Evolutionary conservation across 2,329 filamentous ascomycete genomes (phyloP).

Genomic region (Pseudocercospora eumusae): DNA sequence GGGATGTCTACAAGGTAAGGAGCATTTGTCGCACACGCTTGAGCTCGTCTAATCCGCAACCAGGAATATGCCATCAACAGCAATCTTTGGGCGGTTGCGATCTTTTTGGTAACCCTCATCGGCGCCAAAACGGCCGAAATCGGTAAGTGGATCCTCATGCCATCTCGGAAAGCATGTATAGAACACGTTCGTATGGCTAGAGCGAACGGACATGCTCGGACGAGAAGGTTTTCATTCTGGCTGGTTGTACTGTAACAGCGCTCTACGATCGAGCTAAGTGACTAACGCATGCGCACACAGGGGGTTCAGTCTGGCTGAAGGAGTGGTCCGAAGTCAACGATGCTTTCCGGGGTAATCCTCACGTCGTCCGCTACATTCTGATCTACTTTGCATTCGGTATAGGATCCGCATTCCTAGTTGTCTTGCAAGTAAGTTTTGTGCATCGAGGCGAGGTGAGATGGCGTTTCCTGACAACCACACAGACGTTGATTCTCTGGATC

Average conservation of each 20-base stretch:
- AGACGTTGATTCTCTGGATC: constrained; percentile 96
- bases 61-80: constrained; percentile 89
- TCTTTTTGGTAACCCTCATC: constrained; percentile 77
- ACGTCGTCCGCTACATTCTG: constrained; percentile 87
- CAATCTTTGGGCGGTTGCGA: constrained; percentile 77
- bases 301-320: constrained; percentile 89
- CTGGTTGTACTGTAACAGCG: constrained; percentile 2
- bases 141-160: constrained; percentile 52
- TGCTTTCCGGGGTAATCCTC: constrained; percentile 64
- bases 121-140: constrained; percentile 81
- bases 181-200: not conserved
- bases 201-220: constrained; percentile 30
- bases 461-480: constrained; percentile 40
- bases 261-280: constrained; percentile 15
- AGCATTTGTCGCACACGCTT: not conserved
- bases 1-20: constrained; percentile 74
- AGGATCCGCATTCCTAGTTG: constrained; percentile 79
- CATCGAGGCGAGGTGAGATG: constrained; percentile 6
- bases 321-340: constrained; percentile 84
- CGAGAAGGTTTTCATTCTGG: constrained; percentile 15
- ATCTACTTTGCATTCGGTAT: constrained; percentile 95
- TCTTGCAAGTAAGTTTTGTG: constrained; percentile 61
- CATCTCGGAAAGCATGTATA: not conserved
- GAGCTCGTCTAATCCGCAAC: not conserved
- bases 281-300: constrained; percentile 45